A percentile compares a stretch with the other conserved stretches of the same genome.
Conservation (phyloP, 2,329 filamentous ascomycete genomes). For the Tolypocladium tropicale region DNA sequence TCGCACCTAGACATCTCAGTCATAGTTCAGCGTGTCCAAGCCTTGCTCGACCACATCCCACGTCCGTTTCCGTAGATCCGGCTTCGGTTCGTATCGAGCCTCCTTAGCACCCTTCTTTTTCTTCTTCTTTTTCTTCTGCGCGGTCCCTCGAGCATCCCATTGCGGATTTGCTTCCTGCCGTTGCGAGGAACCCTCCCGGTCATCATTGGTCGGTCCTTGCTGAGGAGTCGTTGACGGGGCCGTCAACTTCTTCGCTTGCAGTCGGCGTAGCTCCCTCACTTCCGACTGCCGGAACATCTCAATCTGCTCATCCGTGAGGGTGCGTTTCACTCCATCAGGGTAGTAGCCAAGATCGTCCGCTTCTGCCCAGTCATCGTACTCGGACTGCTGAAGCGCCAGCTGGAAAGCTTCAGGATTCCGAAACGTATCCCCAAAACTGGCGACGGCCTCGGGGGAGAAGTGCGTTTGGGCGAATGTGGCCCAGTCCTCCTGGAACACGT, state of each 20-base stretch:
- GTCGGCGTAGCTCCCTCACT: conserved; percentile 57
- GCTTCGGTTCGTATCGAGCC: conserved; percentile 37
- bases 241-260: background rate
- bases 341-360: conserved; percentile 75
- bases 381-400: conserved; percentile 17
- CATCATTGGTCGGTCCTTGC: background rate
- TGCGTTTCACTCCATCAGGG: conserved; percentile 74
- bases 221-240: conserved; percentile 19
- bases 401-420: conserved; percentile 20
- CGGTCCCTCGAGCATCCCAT: background rate
- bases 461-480: conserved; percentile 48
- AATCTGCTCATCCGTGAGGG: conserved; percentile 84
- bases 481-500: conserved; percentile 44
- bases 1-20: conserved; percentile 25
- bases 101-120: conserved; percentile 29
- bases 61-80: conserved; percentile 54
- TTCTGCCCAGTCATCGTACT: conserved; percentile 27
- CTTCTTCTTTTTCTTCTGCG: conserved; percentile 23
- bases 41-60: conserved; percentile 57
- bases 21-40: conserved; percentile 50
- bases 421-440: conserved; percentile 37
- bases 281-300: conserved; percentile 86
- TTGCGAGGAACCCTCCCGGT: background rate
- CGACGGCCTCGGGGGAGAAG: conserved; percentile 38
- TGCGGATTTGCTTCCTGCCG: background rate